Conservation (phyloP, 2,329 filamentous ascomycete species). For the Apiospora marii region DNA sequence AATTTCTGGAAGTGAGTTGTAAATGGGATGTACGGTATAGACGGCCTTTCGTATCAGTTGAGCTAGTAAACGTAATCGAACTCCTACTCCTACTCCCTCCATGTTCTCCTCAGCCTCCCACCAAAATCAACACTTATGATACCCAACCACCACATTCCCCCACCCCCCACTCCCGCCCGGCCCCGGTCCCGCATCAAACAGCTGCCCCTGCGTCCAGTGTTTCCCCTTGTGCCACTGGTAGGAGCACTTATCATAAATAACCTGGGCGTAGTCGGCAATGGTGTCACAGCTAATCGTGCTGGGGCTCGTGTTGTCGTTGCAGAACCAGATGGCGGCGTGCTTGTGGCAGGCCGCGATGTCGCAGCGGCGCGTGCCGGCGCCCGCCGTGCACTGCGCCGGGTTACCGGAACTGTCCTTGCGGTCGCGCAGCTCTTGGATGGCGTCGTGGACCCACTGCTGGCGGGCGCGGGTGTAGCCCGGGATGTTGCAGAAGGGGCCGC, state of each 20-base stretch:
- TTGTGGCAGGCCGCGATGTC: neutral
- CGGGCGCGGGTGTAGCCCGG: neutral
- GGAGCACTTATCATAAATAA: neutral
- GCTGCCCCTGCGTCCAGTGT: neutral
- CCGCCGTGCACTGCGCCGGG: neutral
- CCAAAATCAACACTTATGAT: neutral
- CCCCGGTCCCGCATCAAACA: neutral
- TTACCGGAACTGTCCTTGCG: neutral
- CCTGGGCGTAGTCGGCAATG: constrained; percentile 7
- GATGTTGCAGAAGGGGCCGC: constrained; percentile 7
- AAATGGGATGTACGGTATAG: too few species aligned
- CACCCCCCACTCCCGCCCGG: neutral
- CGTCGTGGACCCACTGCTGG: neutral
- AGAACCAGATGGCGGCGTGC: neutral
- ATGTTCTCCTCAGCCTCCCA: neutral
- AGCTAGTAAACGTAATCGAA: too few species aligned
- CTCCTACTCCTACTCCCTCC: too few species aligned
- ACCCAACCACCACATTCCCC: neutral
- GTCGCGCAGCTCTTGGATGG: neutral
- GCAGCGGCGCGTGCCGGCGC: neutral
- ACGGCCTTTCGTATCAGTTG: too few species aligned
- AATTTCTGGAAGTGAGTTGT: too few species aligned
- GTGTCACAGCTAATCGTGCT: neutral
- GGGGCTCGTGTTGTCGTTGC: neutral
- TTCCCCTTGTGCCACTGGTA: neutral